Conservation (phyloP, 1,284 basidiomycete species). For the Ustilago vetiveriae region DNA sequence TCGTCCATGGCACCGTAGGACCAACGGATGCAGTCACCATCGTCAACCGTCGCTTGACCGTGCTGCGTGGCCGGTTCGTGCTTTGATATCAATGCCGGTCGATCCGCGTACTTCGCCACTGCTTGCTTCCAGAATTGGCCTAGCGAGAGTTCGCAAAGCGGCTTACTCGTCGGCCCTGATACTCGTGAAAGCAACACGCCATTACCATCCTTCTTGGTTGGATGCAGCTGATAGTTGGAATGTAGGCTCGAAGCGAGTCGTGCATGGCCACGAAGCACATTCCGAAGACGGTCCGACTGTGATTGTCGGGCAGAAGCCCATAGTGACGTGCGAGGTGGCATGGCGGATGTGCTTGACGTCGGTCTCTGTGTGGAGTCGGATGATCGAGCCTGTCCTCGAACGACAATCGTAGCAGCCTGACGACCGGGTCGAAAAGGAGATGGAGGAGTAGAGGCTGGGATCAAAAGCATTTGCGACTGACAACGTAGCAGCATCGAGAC, state of each 20-base stretch:
- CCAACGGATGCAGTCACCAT: conserved; percentile 75
- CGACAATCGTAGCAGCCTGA: too few species aligned
- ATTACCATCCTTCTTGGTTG: conserved; percentile 9
- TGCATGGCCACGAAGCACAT: not conserved
- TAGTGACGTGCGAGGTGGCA: conserved; percentile 9
- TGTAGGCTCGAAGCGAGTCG: conserved; percentile 18
- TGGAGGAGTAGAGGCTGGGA: too few species aligned
- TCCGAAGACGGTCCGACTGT: not conserved
- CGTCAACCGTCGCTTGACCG: conserved; percentile 67
- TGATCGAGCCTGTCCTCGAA: too few species aligned
- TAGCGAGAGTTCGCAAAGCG: conserved; percentile 75
- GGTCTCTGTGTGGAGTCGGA: too few species aligned
- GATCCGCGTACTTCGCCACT: conserved; percentile 70
- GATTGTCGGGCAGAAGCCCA: conserved; percentile 1
- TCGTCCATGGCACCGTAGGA: conserved; percentile 77
- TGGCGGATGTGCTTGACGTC: not conserved
- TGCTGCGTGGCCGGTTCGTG: conserved; percentile 74
- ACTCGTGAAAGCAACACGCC: conserved; percentile 49
- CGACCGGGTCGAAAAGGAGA: too few species aligned
- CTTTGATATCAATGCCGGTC: conserved; percentile 76
- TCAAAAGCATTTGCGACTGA: too few species aligned
- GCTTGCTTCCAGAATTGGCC: conserved; percentile 75
- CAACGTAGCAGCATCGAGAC: too few species aligned
- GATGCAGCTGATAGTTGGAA: conserved; percentile 22
- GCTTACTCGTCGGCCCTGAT: conserved; percentile 73